Evolutionary conservation across 305 asterid genomes (phyloP).

Genomic region (Fraxinus greggii): DNA sequence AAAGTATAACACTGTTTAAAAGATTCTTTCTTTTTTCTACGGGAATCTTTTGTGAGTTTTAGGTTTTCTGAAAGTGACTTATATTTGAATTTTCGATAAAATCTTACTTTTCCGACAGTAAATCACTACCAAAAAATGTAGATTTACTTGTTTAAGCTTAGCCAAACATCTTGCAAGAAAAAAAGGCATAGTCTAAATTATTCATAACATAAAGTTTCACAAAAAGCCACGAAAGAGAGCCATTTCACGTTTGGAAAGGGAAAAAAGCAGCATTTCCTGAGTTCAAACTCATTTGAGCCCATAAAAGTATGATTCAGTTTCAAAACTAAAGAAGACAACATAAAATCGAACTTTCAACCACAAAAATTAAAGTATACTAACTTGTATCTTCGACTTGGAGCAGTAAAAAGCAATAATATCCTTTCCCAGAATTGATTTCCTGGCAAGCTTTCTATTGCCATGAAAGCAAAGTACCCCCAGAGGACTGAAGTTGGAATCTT

Average conservation of each 20-base stretch:
- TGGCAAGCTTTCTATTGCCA: constrained; percentile 97
- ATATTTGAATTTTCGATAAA: neutral
- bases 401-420: constrained; percentile 76
- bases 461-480: constrained; percentile 99
- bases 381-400: constrained; percentile 94
- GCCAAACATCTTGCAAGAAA: neutral
- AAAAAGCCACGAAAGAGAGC: neutral
- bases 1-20: neutral
- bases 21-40: neutral
- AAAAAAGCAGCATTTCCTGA: neutral
- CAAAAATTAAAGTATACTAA: constrained; percentile 30
- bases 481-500: constrained; percentile 90
- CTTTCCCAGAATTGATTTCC: constrained; percentile 99
- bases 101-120: neutral
- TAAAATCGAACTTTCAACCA: neutral
- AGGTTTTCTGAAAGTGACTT: neutral
- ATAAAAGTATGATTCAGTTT: neutral
- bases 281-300: neutral
- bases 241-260: neutral
- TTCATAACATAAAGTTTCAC: neutral
- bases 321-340: neutral
- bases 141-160: neutral
- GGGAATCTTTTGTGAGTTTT: neutral
- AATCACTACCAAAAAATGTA: neutral
- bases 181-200: neutral